Evolutionary conservation across 2,329 filamentous ascomycete species (phyloP).

Genomic region (Xylaria sp.): DNA sequence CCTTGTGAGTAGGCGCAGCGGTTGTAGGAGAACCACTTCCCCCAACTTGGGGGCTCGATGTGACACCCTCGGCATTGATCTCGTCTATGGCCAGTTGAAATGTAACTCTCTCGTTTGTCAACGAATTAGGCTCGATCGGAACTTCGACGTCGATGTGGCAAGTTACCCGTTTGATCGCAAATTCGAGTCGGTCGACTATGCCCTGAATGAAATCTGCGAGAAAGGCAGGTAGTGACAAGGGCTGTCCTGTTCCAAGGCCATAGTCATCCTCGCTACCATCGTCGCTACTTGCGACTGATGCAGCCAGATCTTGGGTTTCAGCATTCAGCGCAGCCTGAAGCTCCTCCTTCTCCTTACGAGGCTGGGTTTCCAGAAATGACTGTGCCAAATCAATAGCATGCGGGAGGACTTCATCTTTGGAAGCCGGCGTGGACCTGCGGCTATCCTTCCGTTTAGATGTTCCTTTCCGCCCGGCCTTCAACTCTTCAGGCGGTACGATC

Average conservation of each 20-base stretch:
- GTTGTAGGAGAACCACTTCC: slow-evolving; percentile 39
- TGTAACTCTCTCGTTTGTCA: slow-evolving; percentile 61
- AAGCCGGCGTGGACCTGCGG: slow-evolving; percentile 29
- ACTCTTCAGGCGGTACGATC: slow-evolving; percentile 52
- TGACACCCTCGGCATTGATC: slow-evolving; percentile 71
- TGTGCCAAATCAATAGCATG: slow-evolving; percentile 75
- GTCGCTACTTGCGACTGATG: slow-evolving; percentile 65
- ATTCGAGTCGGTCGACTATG: slow-evolving; percentile 72
- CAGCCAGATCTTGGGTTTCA: slow-evolving; percentile 66
- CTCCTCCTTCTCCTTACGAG: slow-evolving; percentile 67
- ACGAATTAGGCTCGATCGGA: slow-evolving; percentile 54
- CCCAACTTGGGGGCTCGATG: slow-evolving; percentile 44
- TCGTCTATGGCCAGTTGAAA: slow-evolving; percentile 69
- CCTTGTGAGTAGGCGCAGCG: slow-evolving; percentile 54
- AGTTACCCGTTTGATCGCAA: slow-evolving; percentile 68
- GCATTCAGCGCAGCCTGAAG: slow-evolving; percentile 72
- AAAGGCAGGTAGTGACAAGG: slow-evolving; percentile 71
- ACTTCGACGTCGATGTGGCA: slow-evolving; percentile 69
- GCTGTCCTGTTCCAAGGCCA: slow-evolving; percentile 70
- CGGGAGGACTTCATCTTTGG: slow-evolving; percentile 57
- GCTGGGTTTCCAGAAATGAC: slow-evolving; percentile 78
- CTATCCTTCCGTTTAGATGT: slow-evolving; percentile 34
- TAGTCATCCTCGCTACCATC: slow-evolving; percentile 67
- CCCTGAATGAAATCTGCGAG: slow-evolving; percentile 75
- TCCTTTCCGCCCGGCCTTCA: slow-evolving; percentile 38